phyloP scores from a whole-genome alignment of 148 eudicot genomes.

The Silene conica region DNA sequence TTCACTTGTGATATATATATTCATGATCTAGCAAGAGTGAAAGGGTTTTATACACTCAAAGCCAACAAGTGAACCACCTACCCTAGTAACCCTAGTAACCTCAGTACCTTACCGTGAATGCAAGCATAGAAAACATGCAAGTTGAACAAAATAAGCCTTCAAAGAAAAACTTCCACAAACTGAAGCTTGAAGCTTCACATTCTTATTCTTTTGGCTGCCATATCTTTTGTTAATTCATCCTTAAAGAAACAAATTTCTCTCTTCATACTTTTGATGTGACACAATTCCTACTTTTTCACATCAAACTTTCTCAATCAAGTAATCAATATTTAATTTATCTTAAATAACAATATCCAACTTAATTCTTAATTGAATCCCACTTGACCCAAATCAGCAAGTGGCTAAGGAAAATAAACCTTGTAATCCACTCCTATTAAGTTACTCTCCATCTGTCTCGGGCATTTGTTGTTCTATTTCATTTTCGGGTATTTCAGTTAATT shows the following conservation, averaged over 20 bases:
- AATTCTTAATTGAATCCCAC: not conserved
- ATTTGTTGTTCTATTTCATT: too few relatives aligned
- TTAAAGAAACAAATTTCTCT: conserved; percentile 25
- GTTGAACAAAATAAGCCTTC: conserved; percentile 8
- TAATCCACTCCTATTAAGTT: not conserved
- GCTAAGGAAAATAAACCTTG: not conserved
- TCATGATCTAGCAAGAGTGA: too few relatives aligned
- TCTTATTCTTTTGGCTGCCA: not conserved
- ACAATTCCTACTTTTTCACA: conserved; percentile 19
- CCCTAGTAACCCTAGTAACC: not conserved
- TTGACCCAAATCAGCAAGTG: conserved; percentile 7
- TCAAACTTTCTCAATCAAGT: conserved; percentile 17
- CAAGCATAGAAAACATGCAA: conserved; percentile 19
- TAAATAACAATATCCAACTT: not conserved
- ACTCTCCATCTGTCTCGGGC: too few relatives aligned
- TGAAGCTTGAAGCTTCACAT: conserved; percentile 22
- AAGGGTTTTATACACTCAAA: too few relatives aligned
- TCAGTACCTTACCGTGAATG: conserved; percentile 21
- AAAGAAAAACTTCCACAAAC: conserved; percentile 19
- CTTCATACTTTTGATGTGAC: conserved; percentile 20
- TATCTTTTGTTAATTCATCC: conserved; percentile 13
- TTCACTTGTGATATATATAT: too few relatives aligned
- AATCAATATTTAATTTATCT: not conserved
- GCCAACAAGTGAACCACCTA: not conserved
- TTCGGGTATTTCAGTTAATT: too few relatives aligned